Evolutionary conservation across 2,329 filamentous ascomycete genomes (phyloP), one percentile per base, ranked within the genome.

Genomic region (Calonectria leucothoes): DNA sequence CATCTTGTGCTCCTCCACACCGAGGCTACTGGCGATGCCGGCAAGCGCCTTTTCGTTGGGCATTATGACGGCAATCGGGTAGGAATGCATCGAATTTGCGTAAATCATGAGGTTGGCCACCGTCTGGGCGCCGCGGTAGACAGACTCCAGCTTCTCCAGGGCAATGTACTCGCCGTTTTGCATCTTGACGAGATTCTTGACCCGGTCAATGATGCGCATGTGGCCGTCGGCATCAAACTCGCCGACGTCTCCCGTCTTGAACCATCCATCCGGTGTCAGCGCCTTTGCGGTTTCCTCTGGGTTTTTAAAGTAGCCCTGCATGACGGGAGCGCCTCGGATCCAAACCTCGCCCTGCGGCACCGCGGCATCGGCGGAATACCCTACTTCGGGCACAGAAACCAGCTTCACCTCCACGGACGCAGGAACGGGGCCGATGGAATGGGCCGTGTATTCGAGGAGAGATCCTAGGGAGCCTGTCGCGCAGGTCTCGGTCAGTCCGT

Each of bases 121-220:
- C 14, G 94, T 91, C 11, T 91, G 89, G 8, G 90, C 91, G 42
- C 94, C 92, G 71, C 96, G 93, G 86, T 98, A 98, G 69, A 98
- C 89, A 3, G 95, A 94, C 86, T 98, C 96, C 69, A 98, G 91
- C 88, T 96, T 98, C 87, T 98, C 96, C 3, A 98, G 90, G n/a
- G 96, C 96, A 83, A 98, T 97, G 85, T 98, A 98, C 88, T 98
- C 96, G 77, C 96, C 96, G 72, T 95, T 95, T 75, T 94, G 90
- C 71, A 97, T 95, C 91, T 98, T 98, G 84, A 98, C 94, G 66
- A 98, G 88, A 86, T 98, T 98, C 92, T 98, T 98, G 91, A 98
- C 95, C 76, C 96, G 95, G 85, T 98, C 96, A 81, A 98, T 96
- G 82, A 98, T 93, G 78, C 89, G 91, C 75, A 98, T 85, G 82